These are phyloP conservation scores for Penicillium sp. DNA, from an alignment of 2,329 filamentous ascomycete genomes.

Conservation along the genomic window DNA sequence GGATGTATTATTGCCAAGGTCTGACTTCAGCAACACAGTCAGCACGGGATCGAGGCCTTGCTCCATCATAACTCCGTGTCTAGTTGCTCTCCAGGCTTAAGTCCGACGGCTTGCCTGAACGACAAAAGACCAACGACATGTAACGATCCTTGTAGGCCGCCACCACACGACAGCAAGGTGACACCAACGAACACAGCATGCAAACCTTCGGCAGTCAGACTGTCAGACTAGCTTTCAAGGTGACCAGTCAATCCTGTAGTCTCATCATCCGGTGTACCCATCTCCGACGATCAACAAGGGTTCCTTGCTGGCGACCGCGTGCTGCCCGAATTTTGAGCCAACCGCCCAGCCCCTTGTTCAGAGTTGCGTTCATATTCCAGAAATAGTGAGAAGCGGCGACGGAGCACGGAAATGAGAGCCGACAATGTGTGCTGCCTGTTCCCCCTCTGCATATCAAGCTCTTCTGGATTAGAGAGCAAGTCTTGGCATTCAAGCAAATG, in stretches of 20 bases:
- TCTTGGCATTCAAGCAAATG: not conserved
- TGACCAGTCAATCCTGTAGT: not conserved
- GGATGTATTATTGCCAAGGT: too few relatives aligned
- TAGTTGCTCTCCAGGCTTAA: not conserved
- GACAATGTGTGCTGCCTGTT: not conserved
- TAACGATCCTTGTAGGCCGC: not conserved
- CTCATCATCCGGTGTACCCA: not conserved
- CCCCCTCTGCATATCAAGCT: too few relatives aligned
- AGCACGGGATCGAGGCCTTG: not conserved
- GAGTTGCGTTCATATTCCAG: not conserved
- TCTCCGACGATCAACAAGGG: slow-evolving; percentile 8
- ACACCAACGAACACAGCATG: not conserved
- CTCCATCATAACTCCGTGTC: not conserved
- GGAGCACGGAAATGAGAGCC: not conserved
- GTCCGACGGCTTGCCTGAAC: not conserved
- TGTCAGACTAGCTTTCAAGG: not conserved
- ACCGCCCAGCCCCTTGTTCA: not conserved
- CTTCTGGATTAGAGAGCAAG: not conserved
- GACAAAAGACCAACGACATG: not conserved
- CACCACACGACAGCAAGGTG: not conserved
- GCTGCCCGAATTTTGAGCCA: slow-evolving; percentile 9
- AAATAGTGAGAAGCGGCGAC: not conserved
- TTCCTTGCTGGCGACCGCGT: not conserved
- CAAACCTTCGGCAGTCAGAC: slow-evolving; percentile 1
- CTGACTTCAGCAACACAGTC: not conserved